A percentile compares a stretch with the other conserved stretches of the same genome.
phyloP scores from a whole-genome alignment of 2,329 filamentous ascomycete genomes.

The Penicillium sp. region DNA sequence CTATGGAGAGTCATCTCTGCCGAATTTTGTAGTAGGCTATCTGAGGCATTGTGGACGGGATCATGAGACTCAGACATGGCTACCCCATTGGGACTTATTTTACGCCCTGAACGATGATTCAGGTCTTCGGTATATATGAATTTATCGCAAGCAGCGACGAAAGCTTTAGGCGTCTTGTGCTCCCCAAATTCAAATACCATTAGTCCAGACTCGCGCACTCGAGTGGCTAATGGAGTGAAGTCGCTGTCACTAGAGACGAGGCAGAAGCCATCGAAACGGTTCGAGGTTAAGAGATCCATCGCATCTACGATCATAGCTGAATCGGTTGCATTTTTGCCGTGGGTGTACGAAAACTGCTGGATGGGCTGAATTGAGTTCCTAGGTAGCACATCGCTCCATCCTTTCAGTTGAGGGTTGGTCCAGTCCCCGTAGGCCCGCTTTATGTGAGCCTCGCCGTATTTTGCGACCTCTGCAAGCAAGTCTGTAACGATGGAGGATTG shows the following conservation, averaged over 20 bases:
- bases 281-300: constrained; percentile 38
- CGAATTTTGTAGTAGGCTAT: constrained; percentile 4
- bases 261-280: constrained; percentile 35
- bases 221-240: constrained; percentile 36
- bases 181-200: constrained; percentile 38
- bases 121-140: constrained; percentile 13
- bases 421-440: constrained; percentile 18
- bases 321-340: constrained; percentile 15
- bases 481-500: not conserved
- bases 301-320: constrained; percentile 37
- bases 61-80: no score
- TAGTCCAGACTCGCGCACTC: constrained; percentile 37
- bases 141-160: constrained; percentile 13
- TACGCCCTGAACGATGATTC: constrained; percentile 1
- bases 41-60: constrained; percentile 2
- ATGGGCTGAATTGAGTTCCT: constrained; percentile 8
- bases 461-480: constrained; percentile 16
- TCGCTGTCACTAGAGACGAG: constrained; percentile 39
- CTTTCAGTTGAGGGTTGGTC: constrained; percentile 6
- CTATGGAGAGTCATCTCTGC: constrained; percentile 11
- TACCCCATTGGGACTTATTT: not conserved
- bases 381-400: constrained; percentile 7
- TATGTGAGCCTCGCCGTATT: constrained; percentile 16
- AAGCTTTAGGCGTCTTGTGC: constrained; percentile 22
- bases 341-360: constrained; percentile 14